Base-by-base conservation (phyloP, 2,329 filamentous ascomycete species). In the Hymenoscyphus linearis region DNA sequence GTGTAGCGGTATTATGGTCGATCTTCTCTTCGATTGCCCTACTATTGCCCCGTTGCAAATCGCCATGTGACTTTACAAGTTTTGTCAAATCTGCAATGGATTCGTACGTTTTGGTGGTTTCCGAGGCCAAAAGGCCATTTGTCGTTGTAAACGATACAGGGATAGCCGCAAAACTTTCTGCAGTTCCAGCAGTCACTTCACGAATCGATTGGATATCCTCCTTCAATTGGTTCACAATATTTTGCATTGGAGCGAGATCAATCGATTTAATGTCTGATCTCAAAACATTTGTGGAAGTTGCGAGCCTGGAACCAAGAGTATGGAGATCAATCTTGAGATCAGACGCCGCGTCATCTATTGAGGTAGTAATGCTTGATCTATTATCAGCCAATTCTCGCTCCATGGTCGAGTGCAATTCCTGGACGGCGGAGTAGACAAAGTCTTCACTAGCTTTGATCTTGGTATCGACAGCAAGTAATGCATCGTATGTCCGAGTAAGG, bases 281-380 rank as follows among this genome's bases (percentile, higher is more conserved):
- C 13, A 57, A 10, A 47, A 31, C n/a, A 57, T 50, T 35, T 26
- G 55, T 50, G 4, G 60, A 60, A 3, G 58, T 61, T 13, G 55
- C 55, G 10, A 66, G 35, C 22, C 36, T 58, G 36, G 63, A 56
- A 7, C 52, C 54, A 40, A 37, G 54, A 37, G 18, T 34, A 36
- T 57, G 22, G 5, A 67, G 36, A 26, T 67, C 62, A 18, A 25
- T 44, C n/a, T 63, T 63, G n/a, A 65, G 47, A 13, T 61, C 62
- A 25, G 57, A 44, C 2, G 60, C 47, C n/a, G 52, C 47, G n/a
- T 64, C 62, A 22, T 59, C 27, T 13, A 60, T 18, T 1, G 64
- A 61, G 7, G 58, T 56, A 12, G 56, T 56, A 13, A 63, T 55
- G 18, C 25, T 54, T 14, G 57, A 60, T 34, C 47, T 57, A 13